These are phyloP conservation scores for Crithidia brevicula DNA, from an alignment of 208 protist species.

Conservation along the genomic window DNA sequence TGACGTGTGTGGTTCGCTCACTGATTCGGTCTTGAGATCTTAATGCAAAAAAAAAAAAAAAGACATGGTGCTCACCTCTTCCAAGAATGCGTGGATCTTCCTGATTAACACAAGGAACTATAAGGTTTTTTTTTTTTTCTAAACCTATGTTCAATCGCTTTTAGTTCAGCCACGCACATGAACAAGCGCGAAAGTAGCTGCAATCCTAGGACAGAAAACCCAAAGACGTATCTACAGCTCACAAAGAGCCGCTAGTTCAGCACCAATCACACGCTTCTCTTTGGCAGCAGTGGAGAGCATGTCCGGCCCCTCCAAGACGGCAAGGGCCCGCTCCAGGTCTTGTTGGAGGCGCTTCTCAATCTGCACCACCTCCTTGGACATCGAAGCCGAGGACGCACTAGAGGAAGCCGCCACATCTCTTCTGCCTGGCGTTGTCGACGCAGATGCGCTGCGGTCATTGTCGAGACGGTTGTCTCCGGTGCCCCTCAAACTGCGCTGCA, in stretches of 20 bases:
- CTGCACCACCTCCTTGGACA: constrained; percentile 16
- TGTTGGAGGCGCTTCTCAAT: constrained; percentile 49
- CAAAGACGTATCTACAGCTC: constrained; percentile 7
- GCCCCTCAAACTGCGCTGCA: constrained; percentile 9
- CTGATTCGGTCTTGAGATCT: no score
- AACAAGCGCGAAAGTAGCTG: no score
- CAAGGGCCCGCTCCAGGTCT: constrained; percentile 52
- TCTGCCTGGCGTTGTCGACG: neutral
- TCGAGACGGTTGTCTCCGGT: neutral
- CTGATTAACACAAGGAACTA: no score
- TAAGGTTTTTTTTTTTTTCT: no score
- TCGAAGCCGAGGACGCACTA: neutral
- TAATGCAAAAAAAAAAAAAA: no score
- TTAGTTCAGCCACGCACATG: no score
- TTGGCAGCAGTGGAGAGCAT: constrained; percentile 39
- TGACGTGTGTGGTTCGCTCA: no score
- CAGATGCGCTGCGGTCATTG: neutral
- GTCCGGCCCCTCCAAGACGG: constrained; percentile 55
- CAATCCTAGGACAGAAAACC: neutral
- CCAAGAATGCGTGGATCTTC: no score
- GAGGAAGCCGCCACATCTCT: neutral
- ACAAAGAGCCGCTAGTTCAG: constrained; percentile 30
- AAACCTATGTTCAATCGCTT: no score
- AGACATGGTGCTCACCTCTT: no score
- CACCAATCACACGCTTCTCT: constrained; percentile 37